phyloP scores from a whole-genome alignment of 306 rosid genomes.

The Corylus heterophylla region DNA sequence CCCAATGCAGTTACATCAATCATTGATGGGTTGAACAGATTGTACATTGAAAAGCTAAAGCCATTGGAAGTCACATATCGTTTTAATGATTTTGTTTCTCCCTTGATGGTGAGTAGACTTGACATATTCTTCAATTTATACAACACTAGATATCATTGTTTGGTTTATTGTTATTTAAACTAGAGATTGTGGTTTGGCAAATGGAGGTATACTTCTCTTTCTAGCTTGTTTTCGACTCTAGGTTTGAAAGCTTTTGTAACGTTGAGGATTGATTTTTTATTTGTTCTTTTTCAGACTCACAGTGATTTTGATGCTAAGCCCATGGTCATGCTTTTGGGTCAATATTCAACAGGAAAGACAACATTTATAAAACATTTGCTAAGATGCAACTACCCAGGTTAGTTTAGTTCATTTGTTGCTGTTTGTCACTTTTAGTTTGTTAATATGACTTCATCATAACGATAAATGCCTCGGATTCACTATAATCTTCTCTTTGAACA shows the following conservation, averaged over 20 bases:
- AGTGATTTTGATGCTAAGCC: conserved; percentile 99
- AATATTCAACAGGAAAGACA: conserved; percentile 96
- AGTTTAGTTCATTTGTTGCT: conserved; percentile 24
- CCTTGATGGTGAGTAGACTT: conserved; percentile 62
- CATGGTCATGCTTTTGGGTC: conserved; percentile 97
- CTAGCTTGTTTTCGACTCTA: conserved; percentile 1
- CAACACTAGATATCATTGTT: not conserved
- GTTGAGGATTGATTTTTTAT: conserved; percentile 11
- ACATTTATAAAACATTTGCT: conserved; percentile 89
- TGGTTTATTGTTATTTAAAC: not conserved
- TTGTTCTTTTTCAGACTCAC: conserved; percentile 49
- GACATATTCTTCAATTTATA: not conserved
- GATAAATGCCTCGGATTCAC: not conserved
- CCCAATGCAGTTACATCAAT: conserved; percentile 75
- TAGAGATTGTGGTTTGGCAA: conserved; percentile 8
- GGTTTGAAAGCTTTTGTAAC: conserved; percentile 20
- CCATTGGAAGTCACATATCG: conserved; percentile 79
- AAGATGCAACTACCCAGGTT: conserved; percentile 84
- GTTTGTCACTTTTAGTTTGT: not conserved
- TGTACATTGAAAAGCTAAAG: conserved; percentile 76
- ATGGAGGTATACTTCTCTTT: conserved; percentile 8
- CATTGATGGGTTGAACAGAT: conserved; percentile 77
- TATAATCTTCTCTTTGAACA: conserved; percentile 28
- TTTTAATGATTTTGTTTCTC: conserved; percentile 80
- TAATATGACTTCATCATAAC: not conserved